A percentile compares a stretch with the other conserved stretches of the same genome.
Evolutionary conservation across 768 basidiomycete genomes (phyloP).

Genomic region (Symmetrospora coprosmae): DNA sequence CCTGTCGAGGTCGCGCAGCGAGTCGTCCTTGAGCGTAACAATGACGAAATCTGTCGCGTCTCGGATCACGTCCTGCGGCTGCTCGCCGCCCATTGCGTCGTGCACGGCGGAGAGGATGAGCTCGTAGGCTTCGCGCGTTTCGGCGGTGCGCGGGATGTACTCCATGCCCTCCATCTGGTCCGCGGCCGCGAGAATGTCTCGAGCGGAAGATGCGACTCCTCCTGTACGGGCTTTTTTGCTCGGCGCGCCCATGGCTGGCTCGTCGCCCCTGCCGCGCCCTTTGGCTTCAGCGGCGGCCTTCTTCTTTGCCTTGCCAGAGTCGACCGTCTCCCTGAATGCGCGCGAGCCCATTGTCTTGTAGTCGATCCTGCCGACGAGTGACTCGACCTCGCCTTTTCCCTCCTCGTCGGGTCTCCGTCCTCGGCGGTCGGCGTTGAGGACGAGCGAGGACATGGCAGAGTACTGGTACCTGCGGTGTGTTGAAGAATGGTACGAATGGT

Average conservation of each 20-base stretch:
- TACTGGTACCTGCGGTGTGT: slow-evolving; percentile 49
- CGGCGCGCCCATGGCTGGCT: not conserved
- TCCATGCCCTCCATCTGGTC: slow-evolving; percentile 81
- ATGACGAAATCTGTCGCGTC: slow-evolving; percentile 87
- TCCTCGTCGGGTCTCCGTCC: slow-evolving; percentile 48
- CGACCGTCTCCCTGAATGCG: slow-evolving; percentile 63
- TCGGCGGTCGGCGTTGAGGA: slow-evolving; percentile 59
- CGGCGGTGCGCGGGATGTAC: slow-evolving; percentile 82
- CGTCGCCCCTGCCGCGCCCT: slow-evolving; percentile 14
- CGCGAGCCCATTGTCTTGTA: slow-evolving; percentile 85
- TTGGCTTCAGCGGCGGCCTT: slow-evolving; percentile 42
- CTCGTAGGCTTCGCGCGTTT: slow-evolving; percentile 88
- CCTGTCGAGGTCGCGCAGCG: slow-evolving; percentile 87
- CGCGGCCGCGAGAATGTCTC: slow-evolving; percentile 87
- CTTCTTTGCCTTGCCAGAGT: slow-evolving; percentile 85
- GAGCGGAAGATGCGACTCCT: slow-evolving; percentile 45
- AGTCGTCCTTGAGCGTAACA: slow-evolving; percentile 69
- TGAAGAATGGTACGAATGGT: not conserved
- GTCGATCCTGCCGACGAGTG: slow-evolving; percentile 79
- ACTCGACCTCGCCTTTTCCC: slow-evolving; percentile 88
- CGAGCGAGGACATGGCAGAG: slow-evolving; percentile 82
- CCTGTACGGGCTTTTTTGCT: slow-evolving; percentile 36
- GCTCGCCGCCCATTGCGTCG: slow-evolving; percentile 62
- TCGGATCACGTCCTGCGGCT: slow-evolving; percentile 87
- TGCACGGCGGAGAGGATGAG: slow-evolving; percentile 74